Evolutionary conservation across 2,329 filamentous ascomycete species (phyloP).

Genomic region (Scolecobasidium constrictum): DNA sequence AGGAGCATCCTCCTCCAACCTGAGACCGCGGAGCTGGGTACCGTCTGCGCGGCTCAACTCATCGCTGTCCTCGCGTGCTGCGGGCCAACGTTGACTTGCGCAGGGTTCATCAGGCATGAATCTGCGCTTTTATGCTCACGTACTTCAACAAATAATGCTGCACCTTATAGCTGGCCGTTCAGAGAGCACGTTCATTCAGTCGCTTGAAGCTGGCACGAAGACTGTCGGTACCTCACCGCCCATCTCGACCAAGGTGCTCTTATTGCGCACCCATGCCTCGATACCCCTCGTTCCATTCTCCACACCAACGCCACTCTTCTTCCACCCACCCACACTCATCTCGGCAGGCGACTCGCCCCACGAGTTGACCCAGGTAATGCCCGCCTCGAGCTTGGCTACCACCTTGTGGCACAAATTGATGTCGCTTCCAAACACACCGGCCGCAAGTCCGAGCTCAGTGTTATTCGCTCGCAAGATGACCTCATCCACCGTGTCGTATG

Average conservation of each 20-base stretch:
- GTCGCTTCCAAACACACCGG: constrained; percentile 71
- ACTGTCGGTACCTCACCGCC: constrained; percentile 58
- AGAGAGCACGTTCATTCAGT: too few species aligned
- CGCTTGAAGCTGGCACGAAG: constrained; percentile 37
- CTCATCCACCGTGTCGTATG: constrained; percentile 60
- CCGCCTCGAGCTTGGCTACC: constrained; percentile 61
- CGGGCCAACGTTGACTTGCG: too few species aligned
- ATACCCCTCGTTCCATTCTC: constrained; percentile 76
- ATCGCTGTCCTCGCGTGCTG: too few species aligned
- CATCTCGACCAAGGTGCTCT: constrained; percentile 81
- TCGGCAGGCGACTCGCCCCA: constrained; percentile 90
- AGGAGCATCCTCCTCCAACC: too few species aligned
- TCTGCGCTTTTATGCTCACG: too few species aligned
- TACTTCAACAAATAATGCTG: too few species aligned
- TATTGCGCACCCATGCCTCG: constrained; percentile 74
- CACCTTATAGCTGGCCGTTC: too few species aligned
- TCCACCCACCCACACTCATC: constrained; percentile 90
- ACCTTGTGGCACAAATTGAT: constrained; percentile 64
- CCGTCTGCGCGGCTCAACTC: too few species aligned
- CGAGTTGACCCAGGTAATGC: constrained; percentile 87
- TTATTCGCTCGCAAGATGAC: constrained; percentile 63
- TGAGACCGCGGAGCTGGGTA: too few species aligned
- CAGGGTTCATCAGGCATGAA: too few species aligned
- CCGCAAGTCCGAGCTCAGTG: constrained; percentile 69
- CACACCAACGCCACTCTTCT: constrained; percentile 76